These are phyloP conservation scores for Fusarium drepaniforme DNA, from an alignment of 2,329 filamentous ascomycete species.

Conservation along the genomic window DNA sequence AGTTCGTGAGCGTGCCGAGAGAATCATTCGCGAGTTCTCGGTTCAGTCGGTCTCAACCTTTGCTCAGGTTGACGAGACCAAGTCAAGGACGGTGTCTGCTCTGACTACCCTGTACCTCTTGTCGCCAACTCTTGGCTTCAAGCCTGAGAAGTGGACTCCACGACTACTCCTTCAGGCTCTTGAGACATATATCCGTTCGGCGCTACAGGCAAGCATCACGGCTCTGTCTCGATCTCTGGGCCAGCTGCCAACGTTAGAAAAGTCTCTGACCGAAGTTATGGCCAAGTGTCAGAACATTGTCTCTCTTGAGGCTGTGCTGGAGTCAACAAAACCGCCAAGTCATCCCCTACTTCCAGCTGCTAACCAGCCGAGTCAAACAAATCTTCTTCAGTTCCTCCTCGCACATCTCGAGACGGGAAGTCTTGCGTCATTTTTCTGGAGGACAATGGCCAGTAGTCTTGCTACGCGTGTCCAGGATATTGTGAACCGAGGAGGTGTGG, in stretches of 20 bases:
- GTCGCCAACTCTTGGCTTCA: conserved; percentile 71
- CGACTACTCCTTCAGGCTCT: conserved; percentile 80
- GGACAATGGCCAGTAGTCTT: conserved; percentile 84
- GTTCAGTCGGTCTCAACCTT: conserved; percentile 71
- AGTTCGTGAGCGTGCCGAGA: conserved; percentile 80
- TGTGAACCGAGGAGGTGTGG: conserved; percentile 83
- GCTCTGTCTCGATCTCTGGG: conserved; percentile 81
- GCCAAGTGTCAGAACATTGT: conserved; percentile 91
- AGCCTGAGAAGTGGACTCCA: conserved; percentile 71
- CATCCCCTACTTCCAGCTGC: conserved; percentile 72
- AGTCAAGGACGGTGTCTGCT: conserved; percentile 79
- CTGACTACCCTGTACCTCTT: conserved; percentile 84
- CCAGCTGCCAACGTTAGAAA: conserved; percentile 84
- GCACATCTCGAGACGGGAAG: conserved; percentile 87
- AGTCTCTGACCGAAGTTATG: conserved; percentile 84
- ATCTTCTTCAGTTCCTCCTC: conserved; percentile 79
- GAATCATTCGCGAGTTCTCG: conserved; percentile 86
- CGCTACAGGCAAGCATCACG: conserved; percentile 82
- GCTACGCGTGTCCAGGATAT: conserved; percentile 87
- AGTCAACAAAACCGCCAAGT: conserved; percentile 72
- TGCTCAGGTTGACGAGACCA: conserved; percentile 78
- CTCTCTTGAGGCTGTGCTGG: conserved; percentile 85
- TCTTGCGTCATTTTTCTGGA: conserved; percentile 93
- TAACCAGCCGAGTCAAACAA: conserved; percentile 52
- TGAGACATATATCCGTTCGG: conserved; percentile 84